Percentiles rank a stretch among this genome's conserved stretches.
phyloP scores from a whole-genome alignment of 768 basidiomycete genomes.

The Lactifluus echinatus region DNA sequence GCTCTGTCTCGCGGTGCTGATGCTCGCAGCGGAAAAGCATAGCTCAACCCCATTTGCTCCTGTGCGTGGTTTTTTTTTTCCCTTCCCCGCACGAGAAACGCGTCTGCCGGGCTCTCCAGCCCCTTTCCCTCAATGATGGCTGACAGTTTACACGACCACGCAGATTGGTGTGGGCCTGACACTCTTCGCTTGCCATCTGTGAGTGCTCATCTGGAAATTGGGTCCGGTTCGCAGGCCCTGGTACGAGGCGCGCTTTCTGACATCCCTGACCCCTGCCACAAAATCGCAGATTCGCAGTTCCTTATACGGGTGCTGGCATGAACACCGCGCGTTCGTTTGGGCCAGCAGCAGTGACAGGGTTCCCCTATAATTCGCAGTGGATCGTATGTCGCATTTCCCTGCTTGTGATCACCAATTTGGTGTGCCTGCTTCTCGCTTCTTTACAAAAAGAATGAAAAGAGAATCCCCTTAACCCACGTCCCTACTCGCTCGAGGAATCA shows the following conservation, averaged over 20 bases:
- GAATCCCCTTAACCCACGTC: conserved; percentile 1
- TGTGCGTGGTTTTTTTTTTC: conserved; percentile 27
- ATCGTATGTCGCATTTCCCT: conserved; percentile 36
- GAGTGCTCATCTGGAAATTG: conserved; percentile 18
- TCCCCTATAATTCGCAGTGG: conserved; percentile 47
- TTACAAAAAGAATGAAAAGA: not conserved
- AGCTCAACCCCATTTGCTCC: conserved; percentile 58
- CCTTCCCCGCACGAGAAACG: not conserved
- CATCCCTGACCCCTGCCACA: not conserved
- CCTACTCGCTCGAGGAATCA: not conserved
- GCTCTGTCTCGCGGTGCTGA: conserved; percentile 55
- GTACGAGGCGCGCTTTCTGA: not conserved
- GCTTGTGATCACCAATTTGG: not conserved
- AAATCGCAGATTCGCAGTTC: conserved; percentile 43
- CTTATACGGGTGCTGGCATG: conserved; percentile 58
- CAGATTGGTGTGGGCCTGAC: conserved; percentile 61
- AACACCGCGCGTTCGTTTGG: conserved; percentile 66
- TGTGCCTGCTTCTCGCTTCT: not conserved
- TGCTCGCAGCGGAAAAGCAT: conserved; percentile 68
- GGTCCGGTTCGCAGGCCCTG: not conserved
- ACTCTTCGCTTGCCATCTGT: conserved; percentile 56
- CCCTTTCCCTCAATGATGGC: not conserved
- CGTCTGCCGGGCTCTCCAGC: too few relatives aligned
- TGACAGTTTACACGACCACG: not conserved
- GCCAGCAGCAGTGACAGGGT: conserved; percentile 58